phyloP scores from a whole-genome alignment of 108 stramenopile species.

The Cyclostephanos tholiformis region DNA sequence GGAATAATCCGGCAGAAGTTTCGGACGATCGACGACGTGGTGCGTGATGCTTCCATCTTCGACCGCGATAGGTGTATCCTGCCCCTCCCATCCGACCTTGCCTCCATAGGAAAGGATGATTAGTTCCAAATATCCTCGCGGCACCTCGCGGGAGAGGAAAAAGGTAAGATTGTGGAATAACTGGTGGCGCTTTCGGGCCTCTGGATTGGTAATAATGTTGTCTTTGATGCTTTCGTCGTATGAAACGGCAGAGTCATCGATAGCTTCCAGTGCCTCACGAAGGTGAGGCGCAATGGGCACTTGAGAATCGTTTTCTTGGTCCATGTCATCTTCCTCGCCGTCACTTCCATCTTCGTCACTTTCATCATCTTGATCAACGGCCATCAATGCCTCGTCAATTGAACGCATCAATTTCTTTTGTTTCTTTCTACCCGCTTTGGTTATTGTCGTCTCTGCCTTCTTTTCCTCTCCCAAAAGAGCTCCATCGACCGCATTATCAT shows the following conservation, averaged over 20 bases:
- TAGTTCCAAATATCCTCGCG: slow-evolving; percentile 92
- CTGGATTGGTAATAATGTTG: slow-evolving; percentile 56
- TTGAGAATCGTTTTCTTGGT: slow-evolving; percentile 62
- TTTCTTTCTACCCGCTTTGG: slow-evolving; percentile 49
- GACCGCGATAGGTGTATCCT: slow-evolving; percentile 79
- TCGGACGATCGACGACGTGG: slow-evolving; percentile 90
- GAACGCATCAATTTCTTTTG: slow-evolving; percentile 62
- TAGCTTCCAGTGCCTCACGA: slow-evolving; percentile 76
- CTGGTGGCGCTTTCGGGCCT: slow-evolving; percentile 71
- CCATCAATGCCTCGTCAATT: slow-evolving; percentile 74
- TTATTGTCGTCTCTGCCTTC: slow-evolving; percentile 9
- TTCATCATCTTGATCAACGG: slow-evolving; percentile 56
- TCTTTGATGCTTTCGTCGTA: slow-evolving; percentile 30
- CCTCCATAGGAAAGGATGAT: slow-evolving; percentile 91
- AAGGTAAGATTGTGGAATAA: slow-evolving; percentile 87
- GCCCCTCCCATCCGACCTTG: slow-evolving; percentile 93
- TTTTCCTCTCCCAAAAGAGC: slow-evolving; percentile 19
- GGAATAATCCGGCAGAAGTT: slow-evolving; percentile 63
- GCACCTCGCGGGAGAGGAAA: slow-evolving; percentile 94
- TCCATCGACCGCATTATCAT: slow-evolving; percentile 19
- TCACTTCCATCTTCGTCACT: slow-evolving; percentile 47
- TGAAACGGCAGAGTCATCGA: slow-evolving; percentile 56
- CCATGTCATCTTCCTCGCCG: slow-evolving; percentile 61
- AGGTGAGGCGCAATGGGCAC: slow-evolving; percentile 81
- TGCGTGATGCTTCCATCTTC: slow-evolving; percentile 94